These are phyloP conservation scores for Priceomyces haplophilus DNA, from an alignment of 805 yeast species.

Conservation along the genomic window DNA sequence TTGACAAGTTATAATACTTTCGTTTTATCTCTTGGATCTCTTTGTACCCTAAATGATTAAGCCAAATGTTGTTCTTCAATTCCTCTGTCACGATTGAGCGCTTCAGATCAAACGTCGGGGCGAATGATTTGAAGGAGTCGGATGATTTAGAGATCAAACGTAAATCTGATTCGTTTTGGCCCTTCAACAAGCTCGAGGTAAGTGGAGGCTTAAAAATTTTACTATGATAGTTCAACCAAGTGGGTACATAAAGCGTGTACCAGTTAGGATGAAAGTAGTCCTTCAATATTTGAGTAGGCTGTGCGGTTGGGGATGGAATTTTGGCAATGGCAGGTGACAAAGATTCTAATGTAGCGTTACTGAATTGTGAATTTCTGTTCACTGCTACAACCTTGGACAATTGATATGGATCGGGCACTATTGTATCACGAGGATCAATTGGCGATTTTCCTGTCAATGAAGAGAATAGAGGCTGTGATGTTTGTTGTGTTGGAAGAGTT, in stretches of 20 bases:
- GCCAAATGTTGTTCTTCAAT: constrained; percentile 36
- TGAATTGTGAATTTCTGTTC: constrained; percentile 18
- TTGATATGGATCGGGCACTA: constrained; percentile 64
- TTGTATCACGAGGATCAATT: constrained; percentile 70
- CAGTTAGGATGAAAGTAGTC: constrained; percentile 44
- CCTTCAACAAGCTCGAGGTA: constrained; percentile 25
- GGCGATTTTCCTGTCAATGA: constrained; percentile 66
- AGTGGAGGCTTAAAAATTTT: constrained; percentile 22
- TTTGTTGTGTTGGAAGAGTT: constrained; percentile 39
- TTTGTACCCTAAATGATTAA: constrained; percentile 35
- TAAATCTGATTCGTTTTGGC: constrained; percentile 16
- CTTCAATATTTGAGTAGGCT: constrained; percentile 35
- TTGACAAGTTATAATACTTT: constrained; percentile 14
- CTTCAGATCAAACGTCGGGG: constrained; percentile 34
- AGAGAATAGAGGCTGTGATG: constrained; percentile 76
- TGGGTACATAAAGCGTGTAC: constrained; percentile 43
- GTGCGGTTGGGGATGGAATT: constrained; percentile 32
- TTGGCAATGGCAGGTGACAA: constrained; percentile 29
- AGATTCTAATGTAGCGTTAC: constrained; percentile 23
- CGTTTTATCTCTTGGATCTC: constrained; percentile 27
- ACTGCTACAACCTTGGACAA: constrained; percentile 66
- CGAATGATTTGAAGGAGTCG: constrained; percentile 32
- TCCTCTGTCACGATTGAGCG: constrained; percentile 31
- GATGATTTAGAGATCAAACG: constrained; percentile 17
- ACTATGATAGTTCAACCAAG: constrained; percentile 37